A percentile compares a stretch with the other conserved stretches of the same genome.
Conservation (phyloP, 169 alveolate genomes). For the Plasmodium gonderi region DNA sequence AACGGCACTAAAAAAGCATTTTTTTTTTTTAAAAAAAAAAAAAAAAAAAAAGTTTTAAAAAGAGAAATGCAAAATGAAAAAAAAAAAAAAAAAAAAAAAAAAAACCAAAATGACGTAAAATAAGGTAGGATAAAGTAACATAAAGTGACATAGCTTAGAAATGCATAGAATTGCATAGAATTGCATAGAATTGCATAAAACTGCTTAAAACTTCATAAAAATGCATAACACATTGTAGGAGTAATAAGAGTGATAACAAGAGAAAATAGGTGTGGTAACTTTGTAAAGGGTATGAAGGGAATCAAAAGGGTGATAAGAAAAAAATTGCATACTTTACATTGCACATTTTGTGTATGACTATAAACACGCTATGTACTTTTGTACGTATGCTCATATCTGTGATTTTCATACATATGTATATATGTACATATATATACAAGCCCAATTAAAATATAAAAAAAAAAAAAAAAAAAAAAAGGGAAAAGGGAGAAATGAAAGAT, state of each 20-base stretch:
- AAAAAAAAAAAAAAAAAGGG: not conserved
- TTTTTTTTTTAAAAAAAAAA: constrained; percentile 30
- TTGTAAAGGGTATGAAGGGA: not conserved
- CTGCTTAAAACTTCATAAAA: too few relatives aligned
- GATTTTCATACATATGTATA: not conserved
- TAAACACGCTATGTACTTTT: not conserved
- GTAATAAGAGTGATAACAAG: not conserved
- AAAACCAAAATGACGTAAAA: constrained; percentile 14
- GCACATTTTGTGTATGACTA: too few relatives aligned
- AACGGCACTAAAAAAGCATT: constrained; percentile 73
- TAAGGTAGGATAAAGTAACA: not conserved
- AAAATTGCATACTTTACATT: not conserved
- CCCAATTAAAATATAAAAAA: not conserved
- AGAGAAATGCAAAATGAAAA: constrained; percentile 21
- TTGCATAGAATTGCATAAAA: too few relatives aligned
- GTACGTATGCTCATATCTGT: not conserved
- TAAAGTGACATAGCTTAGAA: not conserved
- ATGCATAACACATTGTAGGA: not conserved
- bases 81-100: constrained; percentile 9
- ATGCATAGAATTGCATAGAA: too few relatives aligned
- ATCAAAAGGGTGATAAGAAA: not conserved
- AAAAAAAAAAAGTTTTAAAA: constrained; percentile 38
- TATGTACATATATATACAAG: not conserved
- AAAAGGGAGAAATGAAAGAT: not conserved
- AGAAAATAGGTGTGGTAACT: not conserved